phyloP scores from a whole-genome alignment of 2,329 filamentous ascomycete genomes.

The Aspergillus oerlinghausenensis region DNA sequence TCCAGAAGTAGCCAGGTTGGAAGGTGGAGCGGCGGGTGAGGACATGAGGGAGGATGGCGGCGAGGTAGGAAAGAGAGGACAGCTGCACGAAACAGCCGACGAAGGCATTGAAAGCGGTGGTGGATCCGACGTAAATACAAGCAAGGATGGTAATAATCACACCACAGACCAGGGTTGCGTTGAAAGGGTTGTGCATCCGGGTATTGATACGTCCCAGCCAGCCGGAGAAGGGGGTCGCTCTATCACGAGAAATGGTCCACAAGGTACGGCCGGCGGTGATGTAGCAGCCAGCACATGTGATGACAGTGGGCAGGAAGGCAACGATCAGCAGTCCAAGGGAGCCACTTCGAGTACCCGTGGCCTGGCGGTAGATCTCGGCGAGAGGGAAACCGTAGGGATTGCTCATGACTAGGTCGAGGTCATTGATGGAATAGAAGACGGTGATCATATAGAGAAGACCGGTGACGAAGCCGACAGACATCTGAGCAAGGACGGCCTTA shows the following conservation, averaged over 20 bases:
- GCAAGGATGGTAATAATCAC: conserved; percentile 51
- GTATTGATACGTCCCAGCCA: conserved; percentile 53
- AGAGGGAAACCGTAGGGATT: conserved; percentile 41
- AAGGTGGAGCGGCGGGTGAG: conserved; percentile 50
- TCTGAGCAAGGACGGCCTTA: conserved; percentile 48
- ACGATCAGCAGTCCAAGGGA: conserved; percentile 57
- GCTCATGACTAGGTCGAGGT: conserved; percentile 22
- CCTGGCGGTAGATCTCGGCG: conserved; percentile 46
- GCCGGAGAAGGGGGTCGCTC: conserved; percentile 54
- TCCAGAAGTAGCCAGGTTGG: conserved; percentile 50
- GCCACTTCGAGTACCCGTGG: conserved; percentile 46
- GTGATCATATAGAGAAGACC: conserved; percentile 48
- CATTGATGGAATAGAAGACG: conserved; percentile 48
- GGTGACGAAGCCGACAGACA: conserved; percentile 44
- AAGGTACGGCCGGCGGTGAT: conserved; percentile 59
- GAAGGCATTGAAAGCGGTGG: conserved; percentile 54
- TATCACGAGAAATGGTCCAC: conserved; percentile 56
- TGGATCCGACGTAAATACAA: conserved; percentile 53
- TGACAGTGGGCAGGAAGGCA: conserved; percentile 51
- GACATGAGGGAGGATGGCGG: conserved; percentile 50
- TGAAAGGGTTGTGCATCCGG: conserved; percentile 54
- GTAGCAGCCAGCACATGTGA: conserved; percentile 52
- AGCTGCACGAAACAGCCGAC: conserved; percentile 57
- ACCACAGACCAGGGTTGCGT: conserved; percentile 54
- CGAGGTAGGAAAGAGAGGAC: conserved; percentile 52